These are phyloP conservation scores for Porogramme epimiltina DNA, from an alignment of 1,284 basidiomycete species.

Conservation along the genomic window DNA sequence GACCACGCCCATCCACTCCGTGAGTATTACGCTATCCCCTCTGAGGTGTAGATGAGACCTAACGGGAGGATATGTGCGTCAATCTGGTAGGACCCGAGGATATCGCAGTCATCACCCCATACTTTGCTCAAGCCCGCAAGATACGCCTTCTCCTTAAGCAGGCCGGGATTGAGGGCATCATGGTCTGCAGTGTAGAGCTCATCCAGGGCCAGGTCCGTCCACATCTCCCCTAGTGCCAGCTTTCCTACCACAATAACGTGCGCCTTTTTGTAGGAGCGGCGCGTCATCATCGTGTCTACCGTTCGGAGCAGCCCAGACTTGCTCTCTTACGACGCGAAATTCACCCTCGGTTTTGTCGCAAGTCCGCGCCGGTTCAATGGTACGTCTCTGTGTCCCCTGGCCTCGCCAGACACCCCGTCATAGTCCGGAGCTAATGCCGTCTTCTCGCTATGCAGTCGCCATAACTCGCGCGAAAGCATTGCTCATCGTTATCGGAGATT, in stretches of 20 bases:
- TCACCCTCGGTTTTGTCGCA: constrained; percentile 49
- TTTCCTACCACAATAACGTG: background rate
- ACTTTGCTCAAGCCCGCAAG: constrained; percentile 53
- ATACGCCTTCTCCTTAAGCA: constrained; percentile 41
- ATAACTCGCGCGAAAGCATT: constrained; percentile 58
- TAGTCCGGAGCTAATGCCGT: constrained; percentile 8
- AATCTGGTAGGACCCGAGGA: constrained; percentile 27
- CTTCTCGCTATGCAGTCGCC: too few relatives aligned
- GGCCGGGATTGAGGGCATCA: constrained; percentile 39
- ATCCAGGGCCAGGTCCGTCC: constrained; percentile 59
- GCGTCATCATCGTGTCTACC: constrained; percentile 47
- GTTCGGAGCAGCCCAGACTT: constrained; percentile 42
- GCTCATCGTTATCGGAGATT: constrained; percentile 59
- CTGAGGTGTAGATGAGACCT: background rate
- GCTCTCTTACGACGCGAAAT: constrained; percentile 41
- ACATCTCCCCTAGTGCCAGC: background rate
- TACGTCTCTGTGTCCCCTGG: too few relatives aligned
- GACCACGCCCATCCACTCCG: constrained; percentile 15
- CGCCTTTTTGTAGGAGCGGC: constrained; percentile 36
- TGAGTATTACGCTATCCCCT: constrained; percentile 1
- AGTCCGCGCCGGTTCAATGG: constrained; percentile 50
- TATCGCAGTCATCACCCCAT: constrained; percentile 59
- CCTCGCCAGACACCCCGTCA: background rate
- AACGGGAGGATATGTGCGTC: constrained; percentile 28
- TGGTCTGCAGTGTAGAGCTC: constrained; percentile 61